Conservation (phyloP, 164 flowering plant species). For the Vitis cinerea region DNA sequence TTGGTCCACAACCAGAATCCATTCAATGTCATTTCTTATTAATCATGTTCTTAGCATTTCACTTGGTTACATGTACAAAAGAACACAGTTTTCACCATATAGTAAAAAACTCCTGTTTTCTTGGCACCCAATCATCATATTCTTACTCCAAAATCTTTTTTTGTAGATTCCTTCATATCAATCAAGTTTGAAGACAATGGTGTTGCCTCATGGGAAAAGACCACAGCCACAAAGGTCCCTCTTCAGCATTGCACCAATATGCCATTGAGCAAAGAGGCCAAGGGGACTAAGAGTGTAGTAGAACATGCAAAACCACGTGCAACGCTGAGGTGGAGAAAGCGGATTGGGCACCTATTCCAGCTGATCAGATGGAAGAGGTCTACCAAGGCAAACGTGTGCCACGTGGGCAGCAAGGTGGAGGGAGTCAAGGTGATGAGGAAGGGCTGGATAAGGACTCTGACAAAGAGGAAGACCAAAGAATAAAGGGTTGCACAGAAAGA, state of each 20-base stretch:
- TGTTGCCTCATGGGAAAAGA: constrained; percentile 79
- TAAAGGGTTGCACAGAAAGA: constrained; percentile 32
- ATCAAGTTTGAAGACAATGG: constrained; percentile 84
- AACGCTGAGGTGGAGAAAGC: constrained; percentile 73
- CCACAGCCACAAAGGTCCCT: constrained; percentile 38
- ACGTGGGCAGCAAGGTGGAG: constrained; percentile 54
- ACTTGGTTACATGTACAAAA: too few relatives aligned
- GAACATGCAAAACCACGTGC: constrained; percentile 52
- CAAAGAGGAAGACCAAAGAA: constrained; percentile 60
- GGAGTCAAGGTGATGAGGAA: constrained; percentile 56
- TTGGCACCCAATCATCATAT: neutral
- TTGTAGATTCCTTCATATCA: constrained; percentile 82
- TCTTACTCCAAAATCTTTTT: neutral
- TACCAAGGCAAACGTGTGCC: constrained; percentile 45
- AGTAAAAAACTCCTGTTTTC: neutral
- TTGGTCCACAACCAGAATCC: neutral
- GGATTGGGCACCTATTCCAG: constrained; percentile 79
- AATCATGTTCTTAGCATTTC: constrained; percentile 2
- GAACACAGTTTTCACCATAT: neutral
- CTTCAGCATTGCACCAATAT: constrained; percentile 28
- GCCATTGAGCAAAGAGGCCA: constrained; percentile 25
- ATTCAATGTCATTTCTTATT: constrained; percentile 10
- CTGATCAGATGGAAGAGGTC: constrained; percentile 68
- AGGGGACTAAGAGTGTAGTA: constrained; percentile 45
- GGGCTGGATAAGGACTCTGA: constrained; percentile 72